Conservation (phyloP, 1,139 yeast species). For the Casaregolazyma suthepensis region DNA sequence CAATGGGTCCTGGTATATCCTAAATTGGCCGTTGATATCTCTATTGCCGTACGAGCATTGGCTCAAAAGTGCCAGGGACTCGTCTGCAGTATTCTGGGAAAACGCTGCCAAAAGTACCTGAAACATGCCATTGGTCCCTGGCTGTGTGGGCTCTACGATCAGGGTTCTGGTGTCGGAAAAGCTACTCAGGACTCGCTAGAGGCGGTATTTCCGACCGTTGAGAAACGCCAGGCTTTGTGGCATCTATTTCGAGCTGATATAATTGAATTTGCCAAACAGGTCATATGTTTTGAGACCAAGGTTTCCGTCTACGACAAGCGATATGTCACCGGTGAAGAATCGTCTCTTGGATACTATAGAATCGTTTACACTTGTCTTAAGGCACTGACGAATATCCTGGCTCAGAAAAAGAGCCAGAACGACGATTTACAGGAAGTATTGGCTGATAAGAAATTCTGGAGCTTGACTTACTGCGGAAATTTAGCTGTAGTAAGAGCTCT, state of each 20-base stretch:
- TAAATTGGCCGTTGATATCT: constrained; percentile 64
- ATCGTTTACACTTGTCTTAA: constrained; percentile 48
- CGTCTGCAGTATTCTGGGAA: constrained; percentile 48
- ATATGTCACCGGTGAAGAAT: constrained; percentile 60
- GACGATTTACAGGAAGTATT: constrained; percentile 13
- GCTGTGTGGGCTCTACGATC: constrained; percentile 64
- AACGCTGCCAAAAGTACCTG: constrained; percentile 56
- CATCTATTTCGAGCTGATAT: constrained; percentile 50
- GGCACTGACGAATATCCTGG: constrained; percentile 42
- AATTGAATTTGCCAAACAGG: constrained; percentile 48
- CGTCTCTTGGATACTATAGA: constrained; percentile 59
- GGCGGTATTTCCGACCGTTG: constrained; percentile 52
- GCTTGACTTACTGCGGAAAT: constrained; percentile 23
- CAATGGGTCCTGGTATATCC: constrained; percentile 83
- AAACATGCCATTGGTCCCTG: constrained; percentile 68
- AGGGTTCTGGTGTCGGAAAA: constrained; percentile 54
- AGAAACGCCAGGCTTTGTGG: constrained; percentile 58
- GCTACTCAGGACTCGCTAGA: constrained; percentile 45
- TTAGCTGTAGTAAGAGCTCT: constrained; percentile 22
- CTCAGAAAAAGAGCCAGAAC: constrained; percentile 4
- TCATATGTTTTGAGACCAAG: constrained; percentile 50
- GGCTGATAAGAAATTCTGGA: constrained; percentile 25
- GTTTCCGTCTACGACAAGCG: constrained; percentile 72
- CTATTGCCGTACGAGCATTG: constrained; percentile 54
- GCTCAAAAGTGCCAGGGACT: constrained; percentile 62